These are phyloP conservation scores for Debaryomycetaceae sp. DNA, from an alignment of 1,139 yeast genomes.

Conservation along the genomic window DNA sequence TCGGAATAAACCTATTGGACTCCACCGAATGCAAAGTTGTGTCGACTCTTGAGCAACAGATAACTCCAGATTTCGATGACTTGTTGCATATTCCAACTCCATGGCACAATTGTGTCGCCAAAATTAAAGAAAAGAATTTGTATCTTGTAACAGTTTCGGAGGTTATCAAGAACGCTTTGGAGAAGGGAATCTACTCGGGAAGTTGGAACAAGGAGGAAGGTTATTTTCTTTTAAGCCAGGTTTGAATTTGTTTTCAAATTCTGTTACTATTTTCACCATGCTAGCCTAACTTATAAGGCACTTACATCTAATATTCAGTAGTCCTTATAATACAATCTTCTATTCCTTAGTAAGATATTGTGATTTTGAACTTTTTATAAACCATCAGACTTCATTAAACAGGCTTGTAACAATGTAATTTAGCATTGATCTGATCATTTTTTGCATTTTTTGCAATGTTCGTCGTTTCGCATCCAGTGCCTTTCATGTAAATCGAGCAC, in stretches of 20 bases:
- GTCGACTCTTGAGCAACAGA: conserved; percentile 25
- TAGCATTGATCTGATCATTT: too few relatives aligned
- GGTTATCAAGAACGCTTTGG: conserved; percentile 20
- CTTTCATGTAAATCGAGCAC: too few relatives aligned
- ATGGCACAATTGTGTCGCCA: conserved; percentile 59
- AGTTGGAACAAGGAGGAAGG: conserved; percentile 19
- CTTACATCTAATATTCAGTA: too few relatives aligned
- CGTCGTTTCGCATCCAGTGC: too few relatives aligned
- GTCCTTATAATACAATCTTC: too few relatives aligned
- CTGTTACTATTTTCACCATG: too few relatives aligned
- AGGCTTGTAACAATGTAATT: too few relatives aligned
- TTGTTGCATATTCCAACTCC: conserved; percentile 63
- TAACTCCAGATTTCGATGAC: conserved; percentile 33
- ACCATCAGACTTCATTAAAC: too few relatives aligned
- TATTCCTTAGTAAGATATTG: too few relatives aligned
- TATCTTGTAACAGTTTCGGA: conserved; percentile 27
- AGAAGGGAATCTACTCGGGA: conserved; percentile 20
- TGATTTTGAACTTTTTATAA: too few relatives aligned
- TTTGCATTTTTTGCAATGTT: too few relatives aligned
- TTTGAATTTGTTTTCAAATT: not conserved
- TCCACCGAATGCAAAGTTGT: conserved; percentile 38
- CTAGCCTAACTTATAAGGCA: too few relatives aligned
- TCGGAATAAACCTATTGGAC: conserved; percentile 50
- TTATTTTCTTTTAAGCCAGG: conserved; percentile 2
- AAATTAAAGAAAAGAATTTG: conserved; percentile 26